Evolutionary conservation across 2,329 filamentous ascomycete genomes (phyloP), one percentile per base, ranked within the genome.

Genomic region (Pseudogymnoascus sp.): DNA sequence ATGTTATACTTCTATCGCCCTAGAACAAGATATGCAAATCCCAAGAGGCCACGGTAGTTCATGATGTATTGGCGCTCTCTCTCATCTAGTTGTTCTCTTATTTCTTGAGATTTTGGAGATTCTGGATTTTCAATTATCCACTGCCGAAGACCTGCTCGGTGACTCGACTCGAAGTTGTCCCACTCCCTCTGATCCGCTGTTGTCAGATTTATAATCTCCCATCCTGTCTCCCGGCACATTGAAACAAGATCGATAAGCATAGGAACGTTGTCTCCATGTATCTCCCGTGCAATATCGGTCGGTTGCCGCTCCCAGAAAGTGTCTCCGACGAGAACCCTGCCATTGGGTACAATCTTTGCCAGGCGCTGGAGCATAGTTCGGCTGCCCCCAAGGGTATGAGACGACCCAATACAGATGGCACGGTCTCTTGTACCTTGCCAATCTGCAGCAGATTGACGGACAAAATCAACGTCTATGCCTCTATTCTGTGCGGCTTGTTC

Each of bases 111-210:
- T 30, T 52, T 52, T 52, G 45, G 45, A 8, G 45, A 52, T 5
- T 10, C 26, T 18, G 45, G 45, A 30, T 52, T 52, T 9, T 52
- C 45, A 52, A 52, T 52, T 52, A 52, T 52, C 45, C 45, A 52
- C 23, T 52, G 23, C 45, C 45, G 23, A 18, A 52, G 19, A 30
- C 45, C 45, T 8, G 45, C 45, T 28, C 45, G 45, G 45, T 52
- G 45, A 18, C 45, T 52, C n/a, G 45, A 52, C n/a, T 52, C 45
- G 45, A 52, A 52, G 45, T 30, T 52, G 26, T 52, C 45, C 45
- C 45, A 52, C 45, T 52, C 45, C 9, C 45, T 52, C 26, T 52
- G 45, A 7, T 52, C 45, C 26, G 45, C 45, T 52, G 45, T 52
- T 52, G 45, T 52, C 45, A 52, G 45, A 30, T 30, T 52, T 8